Conservation (phyloP, 768 basidiomycete genomes). For the Suillus subaureus region DNA sequence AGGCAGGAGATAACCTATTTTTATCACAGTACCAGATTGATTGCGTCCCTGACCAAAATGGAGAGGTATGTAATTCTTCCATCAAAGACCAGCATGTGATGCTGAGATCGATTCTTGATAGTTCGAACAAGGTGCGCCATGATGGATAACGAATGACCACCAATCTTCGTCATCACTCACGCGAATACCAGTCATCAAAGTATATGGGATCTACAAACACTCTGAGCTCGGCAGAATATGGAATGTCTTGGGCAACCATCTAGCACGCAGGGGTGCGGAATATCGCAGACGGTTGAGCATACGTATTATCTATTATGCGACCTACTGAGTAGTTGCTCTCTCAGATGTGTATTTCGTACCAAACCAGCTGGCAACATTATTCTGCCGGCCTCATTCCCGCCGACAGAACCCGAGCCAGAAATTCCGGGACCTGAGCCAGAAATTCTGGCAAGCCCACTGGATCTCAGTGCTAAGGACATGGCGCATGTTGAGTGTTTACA, state of each 20-base stretch:
- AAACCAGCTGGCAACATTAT: conserved; percentile 41
- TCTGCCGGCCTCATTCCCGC: conserved; percentile 55
- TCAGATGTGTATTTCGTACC: conserved; percentile 50
- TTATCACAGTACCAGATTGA: conserved; percentile 49
- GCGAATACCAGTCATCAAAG: conserved; percentile 40
- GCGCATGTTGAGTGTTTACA: conserved; percentile 42
- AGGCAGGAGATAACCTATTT: background rate
- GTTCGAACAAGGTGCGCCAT: conserved; percentile 42
- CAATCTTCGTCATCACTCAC: background rate
- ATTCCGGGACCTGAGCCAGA: conserved; percentile 19
- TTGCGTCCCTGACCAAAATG: conserved; percentile 41
- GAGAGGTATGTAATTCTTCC: conserved; percentile 24
- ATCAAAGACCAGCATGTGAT: background rate
- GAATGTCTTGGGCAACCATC: conserved; percentile 46
- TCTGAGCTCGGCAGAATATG: conserved; percentile 49
- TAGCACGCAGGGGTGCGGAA: conserved; percentile 47
- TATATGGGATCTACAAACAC: conserved; percentile 54
- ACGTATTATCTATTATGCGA: background rate
- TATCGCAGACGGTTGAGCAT: conserved; percentile 53
- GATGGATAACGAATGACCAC: background rate
- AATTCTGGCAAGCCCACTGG: conserved; percentile 24
- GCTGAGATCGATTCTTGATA: conserved; percentile 19
- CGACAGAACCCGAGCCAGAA: conserved; percentile 29
- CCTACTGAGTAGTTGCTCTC: background rate
- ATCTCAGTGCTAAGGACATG: conserved; percentile 44